phyloP scores from a whole-genome alignment of 129 eudicot genomes.

The Kitagawia praeruptora region DNA sequence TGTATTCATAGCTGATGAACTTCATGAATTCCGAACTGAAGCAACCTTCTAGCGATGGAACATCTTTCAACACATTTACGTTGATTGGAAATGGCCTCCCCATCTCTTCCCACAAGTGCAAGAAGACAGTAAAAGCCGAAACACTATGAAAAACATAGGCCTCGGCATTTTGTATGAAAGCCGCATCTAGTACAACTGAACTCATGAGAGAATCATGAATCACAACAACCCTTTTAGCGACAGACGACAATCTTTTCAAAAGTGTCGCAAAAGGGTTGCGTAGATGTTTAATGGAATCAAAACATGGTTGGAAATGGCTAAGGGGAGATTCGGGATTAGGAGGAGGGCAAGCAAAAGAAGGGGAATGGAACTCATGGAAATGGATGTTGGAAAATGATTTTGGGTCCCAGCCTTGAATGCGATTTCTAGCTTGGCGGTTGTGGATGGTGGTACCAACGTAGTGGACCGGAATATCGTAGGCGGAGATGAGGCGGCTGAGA shows the following conservation, averaged over 20 bases:
- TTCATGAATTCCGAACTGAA: constrained; percentile 23
- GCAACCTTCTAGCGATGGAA: constrained; percentile 29
- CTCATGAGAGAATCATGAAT: constrained; percentile 48
- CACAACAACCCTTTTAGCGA: constrained; percentile 27
- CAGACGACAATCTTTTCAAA: constrained; percentile 20
- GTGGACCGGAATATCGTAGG: constrained; percentile 8
- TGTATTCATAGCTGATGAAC: constrained; percentile 15
- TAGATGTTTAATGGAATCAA: constrained; percentile 26
- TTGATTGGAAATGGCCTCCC: constrained; percentile 13
- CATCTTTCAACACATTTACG: constrained; percentile 5
- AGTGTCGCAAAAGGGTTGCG: constrained; percentile 33
- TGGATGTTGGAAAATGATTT: background rate
- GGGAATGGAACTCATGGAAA: background rate
- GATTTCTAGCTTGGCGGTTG: background rate
- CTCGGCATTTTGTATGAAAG: constrained; percentile 34
- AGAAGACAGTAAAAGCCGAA: constrained; percentile 29
- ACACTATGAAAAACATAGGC: constrained; percentile 35
- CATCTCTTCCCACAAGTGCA: constrained; percentile 3
- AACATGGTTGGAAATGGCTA: constrained; percentile 18
- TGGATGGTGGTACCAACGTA: constrained; percentile 1
- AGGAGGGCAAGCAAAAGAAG: constrained; percentile 3
- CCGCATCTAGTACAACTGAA: constrained; percentile 44
- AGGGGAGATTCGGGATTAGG: background rate
- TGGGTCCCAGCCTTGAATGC: constrained; percentile 4
- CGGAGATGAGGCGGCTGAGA: constrained; percentile 7